Evolutionary conservation across 192 early-diverging fungal genomes (phyloP).

Genomic region (Backusella tarrabulga): DNA sequence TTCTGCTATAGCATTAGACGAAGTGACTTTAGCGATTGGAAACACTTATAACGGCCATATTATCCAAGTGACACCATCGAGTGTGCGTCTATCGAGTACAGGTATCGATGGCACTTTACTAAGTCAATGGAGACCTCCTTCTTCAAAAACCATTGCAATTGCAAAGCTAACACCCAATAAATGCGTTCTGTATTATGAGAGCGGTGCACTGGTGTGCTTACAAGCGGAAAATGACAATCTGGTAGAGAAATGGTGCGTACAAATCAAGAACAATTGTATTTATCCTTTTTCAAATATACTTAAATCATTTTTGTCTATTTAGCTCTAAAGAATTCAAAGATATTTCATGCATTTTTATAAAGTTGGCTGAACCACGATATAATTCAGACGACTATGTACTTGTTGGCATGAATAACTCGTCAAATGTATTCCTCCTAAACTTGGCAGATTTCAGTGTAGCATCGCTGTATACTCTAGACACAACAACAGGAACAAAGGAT

Average conservation of each 20-base stretch:
- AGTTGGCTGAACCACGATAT: slow-evolving; percentile 19
- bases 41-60: slow-evolving; percentile 41
- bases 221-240: slow-evolving; percentile 36
- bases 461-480: slow-evolving; percentile 42
- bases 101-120: slow-evolving; percentile 28
- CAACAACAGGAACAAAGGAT: slow-evolving; percentile 66
- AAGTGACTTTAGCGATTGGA: slow-evolving; percentile 41
- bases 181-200: slow-evolving; percentile 56
- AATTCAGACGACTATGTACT: slow-evolving; percentile 61
- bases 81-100: slow-evolving; percentile 48
- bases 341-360: slow-evolving; percentile 49
- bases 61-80: slow-evolving; percentile 60
- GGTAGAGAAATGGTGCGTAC: slow-evolving; percentile 24
- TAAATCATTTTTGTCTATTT: background rate
- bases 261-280: slow-evolving; percentile 40
- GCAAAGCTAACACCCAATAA: slow-evolving; percentile 54
- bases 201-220: slow-evolving; percentile 29
- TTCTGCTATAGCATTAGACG: slow-evolving; percentile 29
- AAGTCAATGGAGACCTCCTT: slow-evolving; percentile 51
- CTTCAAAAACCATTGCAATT: slow-evolving; percentile 47
- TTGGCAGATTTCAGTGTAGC: slow-evolving; percentile 17
- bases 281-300: background rate
- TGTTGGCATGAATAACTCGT: slow-evolving; percentile 21
- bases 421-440: background rate
- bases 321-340: slow-evolving; percentile 15